phyloP scores from a whole-genome alignment of 306 rosid genomes.

The Vachellia collinsii region DNA sequence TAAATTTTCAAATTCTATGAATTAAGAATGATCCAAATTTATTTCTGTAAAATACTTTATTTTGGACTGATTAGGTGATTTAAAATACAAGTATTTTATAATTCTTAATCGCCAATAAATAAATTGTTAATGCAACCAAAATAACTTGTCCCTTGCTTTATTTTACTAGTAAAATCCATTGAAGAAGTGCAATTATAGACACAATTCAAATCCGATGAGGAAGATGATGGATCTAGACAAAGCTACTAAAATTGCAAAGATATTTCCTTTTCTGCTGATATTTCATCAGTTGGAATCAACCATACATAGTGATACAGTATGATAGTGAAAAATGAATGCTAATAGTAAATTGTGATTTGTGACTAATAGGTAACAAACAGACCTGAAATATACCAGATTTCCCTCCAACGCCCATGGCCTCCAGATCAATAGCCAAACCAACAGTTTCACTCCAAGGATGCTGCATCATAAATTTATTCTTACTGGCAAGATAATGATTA shows the following conservation, averaged over 20 bases:
- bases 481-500: slow-evolving; percentile 17
- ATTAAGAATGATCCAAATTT: slow-evolving; percentile 10
- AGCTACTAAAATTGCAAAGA: not conserved
- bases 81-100: slow-evolving; percentile 13
- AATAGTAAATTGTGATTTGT: slow-evolving; percentile 25
- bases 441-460: slow-evolving; percentile 88
- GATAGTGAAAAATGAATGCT: slow-evolving; percentile 14
- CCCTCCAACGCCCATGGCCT: slow-evolving; percentile 99
- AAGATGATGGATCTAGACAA: not conserved
- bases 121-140: not conserved
- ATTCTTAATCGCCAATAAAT: slow-evolving; percentile 23
- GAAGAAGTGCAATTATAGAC: slow-evolving; percentile 14
- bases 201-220: not conserved
- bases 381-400: slow-evolving; percentile 95
- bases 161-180: slow-evolving; percentile 20
- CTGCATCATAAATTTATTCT: slow-evolving; percentile 56
- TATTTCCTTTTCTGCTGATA: not conserved
- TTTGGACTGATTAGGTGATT: not conserved
- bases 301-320: slow-evolving; percentile 14
- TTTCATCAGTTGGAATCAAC: slow-evolving; percentile 10
- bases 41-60: slow-evolving; percentile 8
- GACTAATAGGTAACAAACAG: slow-evolving; percentile 37
- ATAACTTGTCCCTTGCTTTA: not conserved
- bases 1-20: not conserved
- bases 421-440: slow-evolving; percentile 87